Evolutionary conservation across 2,329 filamentous ascomycete species (phyloP).

Genomic region (Elsinoe batatas): DNA sequence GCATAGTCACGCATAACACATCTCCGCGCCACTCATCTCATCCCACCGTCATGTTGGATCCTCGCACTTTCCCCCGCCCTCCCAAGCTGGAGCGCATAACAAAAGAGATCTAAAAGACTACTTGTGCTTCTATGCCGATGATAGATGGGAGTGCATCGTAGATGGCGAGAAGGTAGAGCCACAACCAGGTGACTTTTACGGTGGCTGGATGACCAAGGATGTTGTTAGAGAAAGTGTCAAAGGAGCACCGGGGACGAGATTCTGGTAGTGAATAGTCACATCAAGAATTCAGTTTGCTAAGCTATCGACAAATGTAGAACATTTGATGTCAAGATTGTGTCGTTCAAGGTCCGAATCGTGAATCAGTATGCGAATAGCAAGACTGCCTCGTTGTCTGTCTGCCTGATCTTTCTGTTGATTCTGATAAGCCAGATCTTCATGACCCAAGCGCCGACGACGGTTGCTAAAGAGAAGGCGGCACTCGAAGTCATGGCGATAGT

Average conservation of each 20-base stretch:
- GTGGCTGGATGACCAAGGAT: constrained; percentile 54
- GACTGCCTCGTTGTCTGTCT: constrained; percentile 23
- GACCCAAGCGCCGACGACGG: constrained; percentile 36
- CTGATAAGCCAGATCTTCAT: constrained; percentile 33
- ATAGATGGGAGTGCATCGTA: constrained; percentile 50
- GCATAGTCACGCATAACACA: constrained; percentile 5
- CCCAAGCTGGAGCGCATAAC: constrained; percentile 36
- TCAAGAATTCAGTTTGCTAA: not conserved
- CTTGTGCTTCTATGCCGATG: constrained; percentile 51
- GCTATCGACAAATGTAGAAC: not conserved
- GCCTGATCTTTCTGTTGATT: constrained; percentile 32
- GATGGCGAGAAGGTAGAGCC: constrained; percentile 51
- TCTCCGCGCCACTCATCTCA: not conserved
- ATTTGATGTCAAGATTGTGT: too few relatives aligned
- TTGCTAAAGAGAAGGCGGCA: constrained; percentile 35
- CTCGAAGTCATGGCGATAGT: constrained; percentile 37
- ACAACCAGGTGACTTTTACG: constrained; percentile 54
- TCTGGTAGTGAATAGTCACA: constrained; percentile 20
- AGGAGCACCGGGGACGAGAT: constrained; percentile 34
- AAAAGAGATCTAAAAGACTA: constrained; percentile 38
- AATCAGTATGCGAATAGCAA: constrained; percentile 23
- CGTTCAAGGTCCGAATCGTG: not conserved
- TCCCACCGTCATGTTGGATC: constrained; percentile 38
- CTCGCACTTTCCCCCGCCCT: constrained; percentile 49
- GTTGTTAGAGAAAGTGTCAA: constrained; percentile 43